Base-by-base conservation (phyloP, 2,329 filamentous ascomycete genomes). In the Neofusicoccum parvum region DNA sequence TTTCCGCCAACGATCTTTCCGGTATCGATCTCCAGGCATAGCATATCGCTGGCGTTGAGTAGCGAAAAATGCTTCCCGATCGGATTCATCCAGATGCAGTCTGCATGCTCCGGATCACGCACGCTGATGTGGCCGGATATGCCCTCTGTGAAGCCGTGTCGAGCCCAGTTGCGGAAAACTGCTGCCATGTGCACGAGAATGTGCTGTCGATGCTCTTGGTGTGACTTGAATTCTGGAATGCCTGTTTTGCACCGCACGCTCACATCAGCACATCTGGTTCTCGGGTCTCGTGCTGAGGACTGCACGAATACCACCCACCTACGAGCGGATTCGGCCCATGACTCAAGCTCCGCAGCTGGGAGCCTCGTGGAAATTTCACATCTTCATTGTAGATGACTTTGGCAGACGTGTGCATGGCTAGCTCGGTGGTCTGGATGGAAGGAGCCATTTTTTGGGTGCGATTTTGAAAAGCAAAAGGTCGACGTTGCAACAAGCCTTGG, bases 1-100 rank as follows among this genome's bases (percentile, higher is more conserved):
- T 89, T 89, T 1, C 88, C 89, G 14, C 86, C 87, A 3, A 90
- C 83, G 9, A 88, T 82, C 12, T 84, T 83, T 15, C 88, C 89
- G 12, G 83, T 75, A 62, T 87, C 80, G 68, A 49, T 17, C 46
- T 91, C 85, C 1, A 91, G 82, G 46, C 88, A 83, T 53, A 91
- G 85, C 84, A 91, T 87, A 72, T 91, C 88, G 1, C 82, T 84
- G 0, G 88, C 87, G 67, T 85, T 87, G 58, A 91, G 79, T 66
- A 89, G 76, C 5, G 83, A 88, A 71, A 91, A 92, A 73, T 91
- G 88, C 11, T 83, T 81, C 2, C 86, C 88, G 0, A 91, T 49
- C 46, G 76, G 88, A 78, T 86, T 91, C 73, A 89, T 91, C 90
- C 90, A 92, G 76, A 90, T 88, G n/a, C 82, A 81, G 67, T 86